phyloP scores from a whole-genome alignment of 2,329 filamentous ascomycete species.

The Aureobasidium zeae region DNA sequence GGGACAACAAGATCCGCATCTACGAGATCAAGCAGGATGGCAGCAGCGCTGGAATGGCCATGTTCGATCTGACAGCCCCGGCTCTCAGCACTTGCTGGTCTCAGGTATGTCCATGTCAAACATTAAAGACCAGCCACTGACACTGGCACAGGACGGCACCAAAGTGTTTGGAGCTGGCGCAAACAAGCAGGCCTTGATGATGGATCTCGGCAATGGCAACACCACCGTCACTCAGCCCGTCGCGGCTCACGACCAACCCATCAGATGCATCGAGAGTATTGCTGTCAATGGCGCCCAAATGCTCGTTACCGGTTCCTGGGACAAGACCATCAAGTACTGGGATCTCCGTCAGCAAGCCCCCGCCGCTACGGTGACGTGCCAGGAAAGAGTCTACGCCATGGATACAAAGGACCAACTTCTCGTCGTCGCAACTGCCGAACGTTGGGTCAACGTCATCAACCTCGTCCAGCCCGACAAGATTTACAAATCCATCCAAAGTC shows the following conservation, averaged over 20 bases:
- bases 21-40: constrained; percentile 79
- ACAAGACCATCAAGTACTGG: constrained; percentile 87
- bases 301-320: constrained; percentile 87
- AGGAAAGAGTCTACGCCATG: constrained; percentile 82
- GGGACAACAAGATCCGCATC: constrained; percentile 97
- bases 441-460: constrained; percentile 93
- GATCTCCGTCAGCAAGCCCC: constrained; percentile 61
- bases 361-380: constrained; percentile 55
- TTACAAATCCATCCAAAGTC: constrained; percentile 93
- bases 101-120: constrained; percentile 50
- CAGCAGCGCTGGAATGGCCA: constrained; percentile 72
- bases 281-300: constrained; percentile 58
- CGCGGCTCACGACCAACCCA: constrained; percentile 74
- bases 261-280: constrained; percentile 63
- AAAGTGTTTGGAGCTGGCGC: constrained; percentile 82
- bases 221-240: constrained; percentile 53
- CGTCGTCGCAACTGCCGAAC: constrained; percentile 85
- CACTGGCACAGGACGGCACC: constrained; percentile 62
- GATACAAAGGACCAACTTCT: constrained; percentile 78
- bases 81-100: constrained; percentile 82
- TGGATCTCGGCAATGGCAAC: constrained; percentile 60
- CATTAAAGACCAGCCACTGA: constrained; percentile 8
- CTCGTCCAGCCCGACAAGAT: constrained; percentile 79
- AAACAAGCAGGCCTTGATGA: constrained; percentile 81
- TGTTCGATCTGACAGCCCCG: constrained; percentile 77